A percentile compares a stretch with the other conserved stretches of the same genome.
phyloP scores from a whole-genome alignment of 2,329 filamentous ascomycete species.

The Teratosphaeria pseudoeucalypti region DNA sequence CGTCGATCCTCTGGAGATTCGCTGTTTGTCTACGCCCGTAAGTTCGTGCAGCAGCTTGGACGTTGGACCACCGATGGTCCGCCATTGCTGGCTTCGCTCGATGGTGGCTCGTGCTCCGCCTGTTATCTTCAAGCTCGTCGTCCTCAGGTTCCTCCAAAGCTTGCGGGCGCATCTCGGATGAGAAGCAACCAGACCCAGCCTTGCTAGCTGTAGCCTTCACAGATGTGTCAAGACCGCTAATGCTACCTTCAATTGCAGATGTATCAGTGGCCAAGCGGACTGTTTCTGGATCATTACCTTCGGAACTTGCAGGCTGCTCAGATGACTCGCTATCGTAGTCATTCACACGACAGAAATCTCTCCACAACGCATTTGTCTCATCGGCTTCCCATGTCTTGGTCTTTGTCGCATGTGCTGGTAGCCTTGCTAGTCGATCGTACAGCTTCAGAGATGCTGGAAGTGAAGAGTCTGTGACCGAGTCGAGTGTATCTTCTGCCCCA shows the following conservation, averaged over 20 bases:
- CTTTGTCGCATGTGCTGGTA: neutral
- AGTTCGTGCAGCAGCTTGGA: neutral
- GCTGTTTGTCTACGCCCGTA: neutral
- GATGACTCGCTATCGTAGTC: constrained; percentile 8
- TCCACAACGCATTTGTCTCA: constrained; percentile 15
- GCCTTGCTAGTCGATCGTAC: neutral
- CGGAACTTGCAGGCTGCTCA: neutral
- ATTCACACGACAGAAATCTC: constrained; percentile 14
- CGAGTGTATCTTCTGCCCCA: neutral
- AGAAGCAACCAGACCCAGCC: neutral
- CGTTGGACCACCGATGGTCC: neutral
- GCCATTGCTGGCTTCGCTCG: neutral
- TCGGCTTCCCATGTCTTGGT: constrained; percentile 1
- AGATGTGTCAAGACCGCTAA: constrained; percentile 8
- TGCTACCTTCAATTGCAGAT: neutral
- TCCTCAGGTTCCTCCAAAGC: neutral
- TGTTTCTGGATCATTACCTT: neutral
- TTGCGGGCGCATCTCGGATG: neutral
- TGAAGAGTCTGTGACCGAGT: neutral
- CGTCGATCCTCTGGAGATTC: neutral
- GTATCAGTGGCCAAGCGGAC: neutral
- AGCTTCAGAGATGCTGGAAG: constrained; percentile 4
- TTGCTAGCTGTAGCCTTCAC: constrained; percentile 2
- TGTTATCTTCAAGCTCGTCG: neutral
- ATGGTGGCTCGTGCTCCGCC: neutral